These are phyloP conservation scores for Ilex asprella DNA, from an alignment of 257 asterid species.

Conservation along the genomic window DNA sequence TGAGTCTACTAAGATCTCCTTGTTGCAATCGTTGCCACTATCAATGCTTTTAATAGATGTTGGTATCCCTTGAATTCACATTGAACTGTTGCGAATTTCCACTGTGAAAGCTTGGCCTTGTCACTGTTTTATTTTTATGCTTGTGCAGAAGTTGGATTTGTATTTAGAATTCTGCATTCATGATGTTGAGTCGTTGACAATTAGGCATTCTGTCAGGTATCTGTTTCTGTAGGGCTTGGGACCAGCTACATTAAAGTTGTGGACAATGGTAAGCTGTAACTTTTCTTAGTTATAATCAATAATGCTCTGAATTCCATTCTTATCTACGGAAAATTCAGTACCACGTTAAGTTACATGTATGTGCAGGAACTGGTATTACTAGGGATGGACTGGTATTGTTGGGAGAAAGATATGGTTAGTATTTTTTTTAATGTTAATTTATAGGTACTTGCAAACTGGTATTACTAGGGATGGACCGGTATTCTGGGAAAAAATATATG, in stretches of 20 bases:
- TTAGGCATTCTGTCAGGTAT: constrained; percentile 41
- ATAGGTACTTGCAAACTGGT: constrained; percentile 44
- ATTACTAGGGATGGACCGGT: constrained; percentile 72
- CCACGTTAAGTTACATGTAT: constrained; percentile 8
- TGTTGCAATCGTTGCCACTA: too few relatives aligned
- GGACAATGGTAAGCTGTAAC: constrained; percentile 60
- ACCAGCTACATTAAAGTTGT: constrained; percentile 63
- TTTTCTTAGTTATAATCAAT: too few relatives aligned
- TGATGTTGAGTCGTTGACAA: neutral
- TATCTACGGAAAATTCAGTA: too few relatives aligned
- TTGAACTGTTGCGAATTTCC: too few relatives aligned
- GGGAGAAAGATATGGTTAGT: constrained; percentile 81
- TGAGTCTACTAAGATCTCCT: too few relatives aligned
- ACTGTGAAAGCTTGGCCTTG: neutral
- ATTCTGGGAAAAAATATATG: constrained; percentile 71
- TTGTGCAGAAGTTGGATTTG: neutral
- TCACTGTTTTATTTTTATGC: neutral
- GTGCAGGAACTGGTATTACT: constrained; percentile 71
- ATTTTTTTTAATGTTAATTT: constrained; percentile 1
- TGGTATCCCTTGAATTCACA: too few relatives aligned
- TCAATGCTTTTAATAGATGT: too few relatives aligned
- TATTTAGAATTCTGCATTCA: neutral
- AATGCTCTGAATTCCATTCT: too few relatives aligned
- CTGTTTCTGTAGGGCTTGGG: constrained; percentile 55
- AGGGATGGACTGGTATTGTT: constrained; percentile 72